Evolutionary conservation across 2,329 filamentous ascomycete species (phyloP).

Genomic region (Beauveria australis): DNA sequence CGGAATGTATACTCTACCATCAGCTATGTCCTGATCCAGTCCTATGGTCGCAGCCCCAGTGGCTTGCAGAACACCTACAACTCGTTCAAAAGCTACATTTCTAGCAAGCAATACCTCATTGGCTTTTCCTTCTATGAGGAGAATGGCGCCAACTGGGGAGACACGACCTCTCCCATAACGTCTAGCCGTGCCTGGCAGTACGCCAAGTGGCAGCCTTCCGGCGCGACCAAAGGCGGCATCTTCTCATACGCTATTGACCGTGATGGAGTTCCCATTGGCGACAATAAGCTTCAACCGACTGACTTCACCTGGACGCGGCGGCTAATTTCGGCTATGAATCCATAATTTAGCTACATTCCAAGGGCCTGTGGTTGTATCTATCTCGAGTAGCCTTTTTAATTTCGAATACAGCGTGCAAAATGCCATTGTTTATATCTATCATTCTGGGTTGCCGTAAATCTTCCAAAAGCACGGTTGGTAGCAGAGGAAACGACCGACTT

Average conservation of each 20-base stretch:
- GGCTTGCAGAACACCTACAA: constrained; percentile 3
- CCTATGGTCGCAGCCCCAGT: constrained; percentile 7
- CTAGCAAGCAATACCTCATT: constrained; percentile 8
- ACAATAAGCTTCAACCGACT: neutral
- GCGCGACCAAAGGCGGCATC: constrained; percentile 8
- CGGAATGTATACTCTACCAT: constrained; percentile 3
- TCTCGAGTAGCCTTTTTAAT: neutral
- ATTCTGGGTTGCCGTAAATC: too few species aligned
- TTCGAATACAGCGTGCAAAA: too few species aligned
- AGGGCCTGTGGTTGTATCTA: too few species aligned
- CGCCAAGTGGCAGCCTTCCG: constrained; percentile 9
- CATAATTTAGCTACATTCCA: neutral
- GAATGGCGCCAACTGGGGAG: constrained; percentile 1
- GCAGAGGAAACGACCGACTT: too few species aligned
- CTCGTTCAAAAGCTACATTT: constrained; percentile 1
- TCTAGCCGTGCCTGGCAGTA: constrained; percentile 7
- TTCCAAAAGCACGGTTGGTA: too few species aligned
- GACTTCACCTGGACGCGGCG: constrained; percentile 4
- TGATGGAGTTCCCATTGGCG: constrained; percentile 4
- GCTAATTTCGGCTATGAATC: constrained; percentile 8
- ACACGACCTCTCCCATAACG: constrained; percentile 2
- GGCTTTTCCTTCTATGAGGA: constrained; percentile 11
- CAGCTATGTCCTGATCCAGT: constrained; percentile 9
- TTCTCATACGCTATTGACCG: constrained; percentile 11
- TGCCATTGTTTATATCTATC: too few species aligned